A percentile compares a stretch with the other conserved stretches of the same genome.
Conservation (phyloP, 306 rosid genomes). For the Cicer bijugum region DNA sequence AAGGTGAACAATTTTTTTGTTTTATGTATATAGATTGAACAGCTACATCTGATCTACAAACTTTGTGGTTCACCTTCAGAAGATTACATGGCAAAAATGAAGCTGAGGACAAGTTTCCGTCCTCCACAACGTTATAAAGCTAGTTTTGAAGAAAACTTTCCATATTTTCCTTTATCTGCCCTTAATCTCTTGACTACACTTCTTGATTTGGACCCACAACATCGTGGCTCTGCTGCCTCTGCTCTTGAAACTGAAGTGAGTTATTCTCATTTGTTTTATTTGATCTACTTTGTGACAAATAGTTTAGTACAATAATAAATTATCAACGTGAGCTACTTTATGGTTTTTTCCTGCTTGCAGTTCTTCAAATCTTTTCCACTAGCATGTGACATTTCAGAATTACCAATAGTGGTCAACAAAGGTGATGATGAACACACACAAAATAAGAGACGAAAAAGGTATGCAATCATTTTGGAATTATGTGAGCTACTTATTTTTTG, state of each 20-base stretch:
- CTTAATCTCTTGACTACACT: slow-evolving; percentile 45
- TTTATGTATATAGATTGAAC: slow-evolving; percentile 64
- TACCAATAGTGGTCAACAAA: slow-evolving; percentile 44
- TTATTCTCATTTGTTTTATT: background rate
- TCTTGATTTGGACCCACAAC: slow-evolving; percentile 43
- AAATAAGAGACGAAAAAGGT: slow-evolving; percentile 49
- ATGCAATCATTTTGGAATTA: background rate
- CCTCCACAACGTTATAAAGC: slow-evolving; percentile 49
- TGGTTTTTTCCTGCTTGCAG: slow-evolving; percentile 31
- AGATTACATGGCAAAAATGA: slow-evolving; percentile 68
- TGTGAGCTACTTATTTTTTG: too few relatives aligned
- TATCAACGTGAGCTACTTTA: too few relatives aligned
- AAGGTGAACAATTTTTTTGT: background rate
- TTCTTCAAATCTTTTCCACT: slow-evolving; percentile 52
- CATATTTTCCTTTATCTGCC: slow-evolving; percentile 44
- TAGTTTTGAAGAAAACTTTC: slow-evolving; percentile 40
- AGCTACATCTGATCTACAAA: slow-evolving; percentile 80
- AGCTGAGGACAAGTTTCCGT: slow-evolving; percentile 59
- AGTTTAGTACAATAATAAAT: too few relatives aligned
- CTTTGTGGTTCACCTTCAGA: slow-evolving; percentile 80
- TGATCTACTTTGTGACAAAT: background rate
- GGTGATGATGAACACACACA: slow-evolving; percentile 47
- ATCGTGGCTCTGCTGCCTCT: slow-evolving; percentile 49
- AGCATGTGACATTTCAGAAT: slow-evolving; percentile 42
- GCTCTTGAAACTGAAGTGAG: slow-evolving; percentile 53